Conservation (phyloP, 306 rosid species). For the Vigna unguiculata region DNA sequence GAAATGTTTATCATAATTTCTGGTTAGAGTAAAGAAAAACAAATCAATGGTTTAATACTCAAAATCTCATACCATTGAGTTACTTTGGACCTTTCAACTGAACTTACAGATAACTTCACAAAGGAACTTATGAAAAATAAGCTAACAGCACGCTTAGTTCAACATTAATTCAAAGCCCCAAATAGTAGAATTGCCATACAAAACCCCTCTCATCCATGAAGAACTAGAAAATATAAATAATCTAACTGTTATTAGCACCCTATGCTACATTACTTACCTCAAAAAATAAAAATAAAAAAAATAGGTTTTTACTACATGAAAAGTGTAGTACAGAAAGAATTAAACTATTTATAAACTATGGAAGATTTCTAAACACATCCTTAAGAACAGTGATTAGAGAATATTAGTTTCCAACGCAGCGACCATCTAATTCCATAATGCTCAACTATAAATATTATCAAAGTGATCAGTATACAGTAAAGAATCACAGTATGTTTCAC, state of each 20-base stretch:
- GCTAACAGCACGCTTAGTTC: background rate
- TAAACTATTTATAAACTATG: background rate
- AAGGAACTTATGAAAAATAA: constrained; percentile 12
- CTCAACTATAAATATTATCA: background rate
- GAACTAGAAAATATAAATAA: constrained; percentile 12
- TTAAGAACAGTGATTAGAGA: constrained; percentile 12
- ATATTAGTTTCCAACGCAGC: constrained; percentile 1
- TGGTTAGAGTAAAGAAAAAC: background rate
- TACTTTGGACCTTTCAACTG: constrained; percentile 22
- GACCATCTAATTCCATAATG: background rate
- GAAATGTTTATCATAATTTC: constrained; percentile 6
- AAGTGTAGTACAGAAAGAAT: background rate
- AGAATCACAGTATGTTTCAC: background rate
- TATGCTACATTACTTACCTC: background rate
- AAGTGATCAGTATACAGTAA: background rate
- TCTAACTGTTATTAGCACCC: background rate
- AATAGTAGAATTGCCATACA: background rate
- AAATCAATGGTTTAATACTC: constrained; percentile 25
- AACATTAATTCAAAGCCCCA: constrained; percentile 8
- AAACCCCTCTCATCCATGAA: constrained; percentile 23
- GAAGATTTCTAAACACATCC: background rate
- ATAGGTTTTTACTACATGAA: background rate
- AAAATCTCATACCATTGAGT: background rate
- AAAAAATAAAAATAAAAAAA: constrained; percentile 7
- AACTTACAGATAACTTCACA: constrained; percentile 1